Evolutionary conservation across 139 green algal genomes (phyloP), one percentile per base, ranked within the genome.

Genomic region (Volvox reticuliferus): DNA sequence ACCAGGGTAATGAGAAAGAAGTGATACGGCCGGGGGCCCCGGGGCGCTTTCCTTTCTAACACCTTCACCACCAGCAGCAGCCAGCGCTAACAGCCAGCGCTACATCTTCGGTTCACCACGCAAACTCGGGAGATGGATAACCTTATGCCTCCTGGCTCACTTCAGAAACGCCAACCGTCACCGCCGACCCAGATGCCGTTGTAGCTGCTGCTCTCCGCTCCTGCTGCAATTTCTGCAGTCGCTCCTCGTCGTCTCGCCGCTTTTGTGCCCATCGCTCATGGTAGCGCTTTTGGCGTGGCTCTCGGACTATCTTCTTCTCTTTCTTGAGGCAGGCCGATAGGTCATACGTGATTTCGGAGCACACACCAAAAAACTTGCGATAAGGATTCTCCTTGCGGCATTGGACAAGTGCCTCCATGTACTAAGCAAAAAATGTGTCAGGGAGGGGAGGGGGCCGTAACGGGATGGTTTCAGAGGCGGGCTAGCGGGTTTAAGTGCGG

Each of bases 321-420:
- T 94, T 61, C 18, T 88, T 84, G 0, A 99, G 92, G 89, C 97
- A 99, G 28, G 82, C 84, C 61, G 95, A 95, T 44, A 98, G 92
- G 0, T 92, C 95, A 30, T 90, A 93, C 26, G 97, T 97, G 22
- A 92, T 79, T 0, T 97, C 90, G 79, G 97, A 98, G 94, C 97
- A 98, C 2, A 91, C 94, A 30, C 96, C 96, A 82, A 92, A 95
- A 73, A 95, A 98, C 69, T 97, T 97, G 26, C 93, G 85, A 19
- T 96, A 83, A 0, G 91, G 92, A 86, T 98, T 92, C 9, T 97
- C 94, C 32, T 93, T 82, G 90, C 98, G 96, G 91, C 97, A 98
- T 3, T 79, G 24, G 5, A 94, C 82, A 22, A 98, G 91, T 9
- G 92, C 96, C 55, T 95, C 93, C 86, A 98, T 98, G 82, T 95